A percentile compares a stretch with the other conserved stretches of the same genome.
Conservation (phyloP, 495 filamentous ascomycete genomes). For the Podospora appendiculata region DNA sequence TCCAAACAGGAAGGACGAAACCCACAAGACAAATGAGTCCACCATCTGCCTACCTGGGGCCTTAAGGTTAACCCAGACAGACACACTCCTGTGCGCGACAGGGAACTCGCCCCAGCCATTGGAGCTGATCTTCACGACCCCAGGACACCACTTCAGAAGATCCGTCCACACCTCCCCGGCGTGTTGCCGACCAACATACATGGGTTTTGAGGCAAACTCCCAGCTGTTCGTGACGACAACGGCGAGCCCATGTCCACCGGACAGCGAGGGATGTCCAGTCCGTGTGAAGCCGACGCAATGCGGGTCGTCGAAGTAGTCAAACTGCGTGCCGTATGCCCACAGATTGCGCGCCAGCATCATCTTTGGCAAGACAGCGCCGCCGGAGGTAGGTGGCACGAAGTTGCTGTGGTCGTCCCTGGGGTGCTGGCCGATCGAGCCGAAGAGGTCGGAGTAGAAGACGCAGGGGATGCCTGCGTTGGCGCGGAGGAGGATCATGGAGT, state of each 20-base stretch:
- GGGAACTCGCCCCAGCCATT: constrained; percentile 51
- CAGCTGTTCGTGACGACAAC: constrained; percentile 53
- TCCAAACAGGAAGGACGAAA: not conserved
- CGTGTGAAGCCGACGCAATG: constrained; percentile 65
- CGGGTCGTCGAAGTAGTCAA: constrained; percentile 59
- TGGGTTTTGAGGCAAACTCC: constrained; percentile 33
- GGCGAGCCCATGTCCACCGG: constrained; percentile 41
- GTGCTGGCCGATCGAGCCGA: constrained; percentile 52
- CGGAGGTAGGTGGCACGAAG: constrained; percentile 48
- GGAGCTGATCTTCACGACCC: constrained; percentile 43
- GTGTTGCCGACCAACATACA: constrained; percentile 54
- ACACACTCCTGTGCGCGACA: constrained; percentile 44
- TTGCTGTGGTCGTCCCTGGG: constrained; percentile 17
- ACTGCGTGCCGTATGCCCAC: constrained; percentile 63
- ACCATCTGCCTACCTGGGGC: constrained; percentile 31
- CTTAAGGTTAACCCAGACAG: constrained; percentile 53
- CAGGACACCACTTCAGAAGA: constrained; percentile 43
- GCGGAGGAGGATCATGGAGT: constrained; percentile 62
- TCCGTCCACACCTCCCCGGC: constrained; percentile 56
- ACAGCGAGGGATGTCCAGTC: constrained; percentile 25
- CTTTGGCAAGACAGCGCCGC: constrained; percentile 46
- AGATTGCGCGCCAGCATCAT: constrained; percentile 57
- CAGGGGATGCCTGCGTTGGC: constrained; percentile 56
- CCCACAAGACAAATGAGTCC: constrained; percentile 14
- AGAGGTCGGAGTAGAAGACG: constrained; percentile 69